Evolutionary conservation across 305 asterid genomes (phyloP).

Genomic region (Ilex paraguariensis): DNA sequence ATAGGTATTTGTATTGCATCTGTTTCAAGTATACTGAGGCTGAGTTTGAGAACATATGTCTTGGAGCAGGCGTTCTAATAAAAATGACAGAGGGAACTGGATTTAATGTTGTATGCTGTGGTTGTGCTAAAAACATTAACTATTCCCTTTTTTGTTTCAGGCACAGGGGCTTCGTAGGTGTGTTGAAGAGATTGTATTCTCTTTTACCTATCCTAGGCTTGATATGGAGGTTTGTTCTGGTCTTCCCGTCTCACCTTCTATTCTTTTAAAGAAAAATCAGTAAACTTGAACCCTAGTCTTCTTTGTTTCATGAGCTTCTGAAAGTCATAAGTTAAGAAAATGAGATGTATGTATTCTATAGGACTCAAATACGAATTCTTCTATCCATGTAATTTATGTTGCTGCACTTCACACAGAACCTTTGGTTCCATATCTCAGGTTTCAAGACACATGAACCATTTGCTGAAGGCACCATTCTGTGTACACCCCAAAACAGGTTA

Average conservation of each 20-base stretch:
- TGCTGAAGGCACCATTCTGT: constrained; percentile 95
- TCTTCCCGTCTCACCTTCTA: background rate
- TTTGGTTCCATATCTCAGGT: constrained; percentile 40
- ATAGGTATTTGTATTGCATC: too few species aligned
- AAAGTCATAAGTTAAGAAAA: too few species aligned
- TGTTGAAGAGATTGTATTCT: constrained; percentile 77
- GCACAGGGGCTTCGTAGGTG: constrained; percentile 63
- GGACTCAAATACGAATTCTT: too few species aligned
- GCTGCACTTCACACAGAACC: background rate
- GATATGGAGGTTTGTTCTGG: constrained; percentile 72
- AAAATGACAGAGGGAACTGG: too few species aligned
- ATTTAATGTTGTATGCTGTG: background rate
- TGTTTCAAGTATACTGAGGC: too few species aligned
- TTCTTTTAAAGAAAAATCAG: background rate
- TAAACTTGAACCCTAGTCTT: too few species aligned
- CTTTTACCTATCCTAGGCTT: constrained; percentile 87
- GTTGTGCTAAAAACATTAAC: constrained; percentile 3
- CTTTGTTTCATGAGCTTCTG: too few species aligned
- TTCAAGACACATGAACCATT: constrained; percentile 86
- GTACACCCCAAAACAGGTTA: constrained; percentile 94
- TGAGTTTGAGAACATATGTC: too few species aligned
- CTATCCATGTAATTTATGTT: background rate
- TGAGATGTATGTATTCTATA: too few species aligned
- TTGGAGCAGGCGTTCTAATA: too few species aligned
- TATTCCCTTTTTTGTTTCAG: constrained; percentile 30